A percentile compares a stretch with the other conserved stretches of the same genome.
Evolutionary conservation across 768 basidiomycete genomes (phyloP).

Genomic region (Hysterangium stoloniferum): DNA sequence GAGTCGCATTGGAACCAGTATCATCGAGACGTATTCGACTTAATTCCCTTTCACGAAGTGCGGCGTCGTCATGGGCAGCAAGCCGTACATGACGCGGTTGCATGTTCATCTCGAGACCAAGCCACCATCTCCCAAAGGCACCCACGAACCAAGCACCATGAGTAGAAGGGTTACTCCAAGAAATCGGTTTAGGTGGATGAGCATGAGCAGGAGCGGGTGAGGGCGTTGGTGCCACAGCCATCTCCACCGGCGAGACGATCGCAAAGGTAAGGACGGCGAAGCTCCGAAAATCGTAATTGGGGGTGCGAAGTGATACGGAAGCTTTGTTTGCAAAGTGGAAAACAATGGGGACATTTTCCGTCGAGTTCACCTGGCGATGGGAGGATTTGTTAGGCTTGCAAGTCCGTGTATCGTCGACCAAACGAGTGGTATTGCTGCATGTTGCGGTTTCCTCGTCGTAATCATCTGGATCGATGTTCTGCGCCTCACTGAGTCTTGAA

Average conservation of each 20-base stretch:
- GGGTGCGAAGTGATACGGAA: constrained; percentile 86
- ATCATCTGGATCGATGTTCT: constrained; percentile 43
- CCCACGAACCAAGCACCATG: constrained; percentile 85
- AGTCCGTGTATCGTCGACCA: constrained; percentile 14
- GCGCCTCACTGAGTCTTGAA: constrained; percentile 67
- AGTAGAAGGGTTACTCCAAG: constrained; percentile 41
- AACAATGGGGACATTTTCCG: constrained; percentile 23
- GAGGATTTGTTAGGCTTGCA: constrained; percentile 13
- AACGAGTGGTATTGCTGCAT: constrained; percentile 12
- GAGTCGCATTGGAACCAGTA: not conserved
- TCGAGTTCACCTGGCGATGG: constrained; percentile 17
- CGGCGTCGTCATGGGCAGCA: constrained; percentile 4
- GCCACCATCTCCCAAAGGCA: constrained; percentile 88
- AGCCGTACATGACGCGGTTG: constrained; percentile 2
- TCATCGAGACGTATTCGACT: not conserved
- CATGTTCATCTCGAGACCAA: constrained; percentile 32
- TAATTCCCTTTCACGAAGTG: not conserved
- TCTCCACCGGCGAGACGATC: constrained; percentile 53
- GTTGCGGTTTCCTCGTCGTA: constrained; percentile 22
- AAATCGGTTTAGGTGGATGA: constrained; percentile 21
- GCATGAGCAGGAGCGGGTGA: constrained; percentile 11
- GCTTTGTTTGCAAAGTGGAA: constrained; percentile 92
- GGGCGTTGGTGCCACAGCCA: constrained; percentile 17
- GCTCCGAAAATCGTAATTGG: constrained; percentile 78
- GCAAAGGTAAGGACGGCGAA: constrained; percentile 87